phyloP scores from a whole-genome alignment of 768 basidiomycete genomes.

The Floccularia luteovirens region DNA sequence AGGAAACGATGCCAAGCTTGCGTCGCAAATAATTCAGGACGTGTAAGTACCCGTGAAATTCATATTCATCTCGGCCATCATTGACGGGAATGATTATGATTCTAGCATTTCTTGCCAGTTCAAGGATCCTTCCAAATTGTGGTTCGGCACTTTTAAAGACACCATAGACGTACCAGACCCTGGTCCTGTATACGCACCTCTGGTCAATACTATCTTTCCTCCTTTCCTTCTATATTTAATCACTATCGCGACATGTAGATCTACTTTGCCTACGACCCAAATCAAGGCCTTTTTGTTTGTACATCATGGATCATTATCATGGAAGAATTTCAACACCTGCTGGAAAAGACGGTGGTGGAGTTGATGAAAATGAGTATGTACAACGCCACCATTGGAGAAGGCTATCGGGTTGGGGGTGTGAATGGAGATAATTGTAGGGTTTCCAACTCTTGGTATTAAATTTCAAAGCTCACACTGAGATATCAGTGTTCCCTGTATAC shows the following conservation, averaged over 20 bases:
- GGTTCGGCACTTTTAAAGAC: constrained; percentile 19
- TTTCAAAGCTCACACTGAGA: not conserved
- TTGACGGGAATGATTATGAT: not conserved
- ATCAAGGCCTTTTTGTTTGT: constrained; percentile 18
- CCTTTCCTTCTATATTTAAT: no score
- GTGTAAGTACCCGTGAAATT: constrained; percentile 10
- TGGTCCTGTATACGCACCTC: constrained; percentile 9
- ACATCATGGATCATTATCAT: constrained; percentile 22
- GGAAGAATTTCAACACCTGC: constrained; percentile 19
- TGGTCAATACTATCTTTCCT: no score
- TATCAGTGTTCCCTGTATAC: constrained; percentile 18
- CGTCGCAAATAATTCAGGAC: constrained; percentile 12
- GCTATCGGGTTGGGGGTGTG: constrained; percentile 20
- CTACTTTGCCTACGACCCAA: constrained; percentile 18
- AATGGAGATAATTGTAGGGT: constrained; percentile 20
- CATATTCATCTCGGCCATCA: no score
- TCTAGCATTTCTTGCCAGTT: constrained; percentile 11
- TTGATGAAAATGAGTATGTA: constrained; percentile 22
- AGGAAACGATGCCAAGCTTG: constrained; percentile 13
- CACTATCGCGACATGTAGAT: no score
- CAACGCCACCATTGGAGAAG: constrained; percentile 22
- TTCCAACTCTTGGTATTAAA: not conserved
- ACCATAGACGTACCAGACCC: constrained; percentile 9
- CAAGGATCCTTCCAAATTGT: constrained; percentile 16
- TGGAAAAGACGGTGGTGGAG: constrained; percentile 14